Evolutionary conservation across 2,329 filamentous ascomycete genomes (phyloP), one percentile per base, ranked within the genome.

Genomic region (Fusarium anguioides): DNA sequence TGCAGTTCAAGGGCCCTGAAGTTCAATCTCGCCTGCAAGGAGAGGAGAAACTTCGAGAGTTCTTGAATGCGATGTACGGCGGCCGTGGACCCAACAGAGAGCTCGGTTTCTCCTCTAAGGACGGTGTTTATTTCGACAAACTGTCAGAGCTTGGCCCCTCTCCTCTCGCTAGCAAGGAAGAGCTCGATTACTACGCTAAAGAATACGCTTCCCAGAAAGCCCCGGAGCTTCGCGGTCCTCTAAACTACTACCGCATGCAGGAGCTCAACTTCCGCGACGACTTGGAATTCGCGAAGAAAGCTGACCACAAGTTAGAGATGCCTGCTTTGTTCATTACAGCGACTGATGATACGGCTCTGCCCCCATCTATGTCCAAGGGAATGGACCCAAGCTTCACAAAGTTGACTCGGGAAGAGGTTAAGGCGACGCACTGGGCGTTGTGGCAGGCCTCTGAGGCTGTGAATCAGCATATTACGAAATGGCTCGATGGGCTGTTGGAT

Each of bases 171-270:
- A 85, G 81, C 60, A 82, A 86, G 33, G 88, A 91, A 75, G 91
- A 94, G 78, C 78, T 95, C 41, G 89, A 94, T 54, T 91, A 88
- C 79, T 97, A 97, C 77, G 87, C 87, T 18, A 79, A 86, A 27
- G 84, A 94, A 79, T 97, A 90, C 78, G 78, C 82, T n/a, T 84
- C 86, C 39, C 86, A 89, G 74, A 45, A 64, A 17, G 66, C 62
- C 10, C 76, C 75, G 8, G 93, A 93, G 42, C 78, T 98, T 68
- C 87, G 89, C 67, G 93, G 93, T 1, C 92, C 93, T 17, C 82
- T 93, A 61, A 96, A 94, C 79, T 97, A 93, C 92, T 99, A 99
- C 80, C 89, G 94, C 40, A 91, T 87, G 4, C 83, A 87, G 20
- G 81, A 86, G 76, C 77, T 90, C 66, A 97, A 97, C 78, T 91